A percentile compares a stretch with the other conserved stretches of the same genome.
These are phyloP conservation scores for Oxytropis ochrocephala DNA, from an alignment of 306 rosid species.

Conservation along the genomic window DNA sequence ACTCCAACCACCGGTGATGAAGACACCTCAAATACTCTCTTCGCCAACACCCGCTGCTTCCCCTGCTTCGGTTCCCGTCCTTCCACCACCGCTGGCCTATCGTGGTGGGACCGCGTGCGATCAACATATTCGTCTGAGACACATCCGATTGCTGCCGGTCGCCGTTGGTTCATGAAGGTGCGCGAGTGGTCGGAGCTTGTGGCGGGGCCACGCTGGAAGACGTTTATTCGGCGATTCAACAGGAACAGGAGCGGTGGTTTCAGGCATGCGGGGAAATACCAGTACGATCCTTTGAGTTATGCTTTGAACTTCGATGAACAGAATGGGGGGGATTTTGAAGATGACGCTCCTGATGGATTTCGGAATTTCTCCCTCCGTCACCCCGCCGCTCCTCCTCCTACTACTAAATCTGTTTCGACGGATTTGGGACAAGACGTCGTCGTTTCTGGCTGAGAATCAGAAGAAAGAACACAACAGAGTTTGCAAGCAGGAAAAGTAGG, in stretches of 20 bases:
- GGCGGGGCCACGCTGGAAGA: conserved; percentile 96
- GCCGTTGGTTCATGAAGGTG: conserved; percentile 51
- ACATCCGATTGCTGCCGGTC: conserved; percentile 14
- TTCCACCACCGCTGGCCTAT: conserved; percentile 21
- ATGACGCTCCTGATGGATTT: conserved; percentile 30
- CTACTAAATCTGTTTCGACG: conserved; percentile 4
- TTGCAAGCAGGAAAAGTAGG: not conserved
- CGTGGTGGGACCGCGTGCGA: conserved; percentile 72
- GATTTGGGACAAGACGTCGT: conserved; percentile 26
- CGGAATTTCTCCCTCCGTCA: conserved; percentile 67
- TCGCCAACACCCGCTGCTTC: conserved; percentile 42
- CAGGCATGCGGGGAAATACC: conserved; percentile 56
- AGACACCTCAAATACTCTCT: conserved; percentile 29
- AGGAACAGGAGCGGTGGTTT: conserved; percentile 37
- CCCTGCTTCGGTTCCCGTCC: conserved; percentile 51
- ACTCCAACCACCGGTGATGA: not conserved
- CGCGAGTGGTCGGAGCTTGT: conserved; percentile 93
- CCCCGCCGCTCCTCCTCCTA: conserved; percentile 31
- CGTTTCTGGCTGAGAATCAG: conserved; percentile 24
- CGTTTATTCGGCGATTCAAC: conserved; percentile 76
- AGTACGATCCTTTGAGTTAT: conserved; percentile 92
- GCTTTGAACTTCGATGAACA: conserved; percentile 83
- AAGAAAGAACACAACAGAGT: not conserved
- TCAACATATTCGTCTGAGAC: conserved; percentile 11
- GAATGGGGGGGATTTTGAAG: conserved; percentile 38